Evolutionary conservation across 2,329 filamentous ascomycete genomes (phyloP).

Genomic region (Metarhizium sp.): DNA sequence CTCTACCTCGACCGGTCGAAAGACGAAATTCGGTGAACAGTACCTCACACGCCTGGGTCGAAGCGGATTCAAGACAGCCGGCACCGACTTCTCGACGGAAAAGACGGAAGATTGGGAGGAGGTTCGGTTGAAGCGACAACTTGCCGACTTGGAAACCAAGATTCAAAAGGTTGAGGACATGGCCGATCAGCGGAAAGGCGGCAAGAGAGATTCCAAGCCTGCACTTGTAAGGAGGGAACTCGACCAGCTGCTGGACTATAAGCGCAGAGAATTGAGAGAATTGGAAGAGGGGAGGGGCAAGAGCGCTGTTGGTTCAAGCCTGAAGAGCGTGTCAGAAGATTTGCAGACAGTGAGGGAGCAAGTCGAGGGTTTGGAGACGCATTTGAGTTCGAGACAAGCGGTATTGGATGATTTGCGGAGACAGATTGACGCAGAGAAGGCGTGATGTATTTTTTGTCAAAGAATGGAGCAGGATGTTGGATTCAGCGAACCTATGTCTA

Average conservation of each 20-base stretch:
- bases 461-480: not conserved
- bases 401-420: conserved; percentile 66
- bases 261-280: conserved; percentile 69
- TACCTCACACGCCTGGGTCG: conserved; percentile 88
- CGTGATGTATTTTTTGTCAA: not conserved
- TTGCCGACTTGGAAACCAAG: conserved; percentile 81
- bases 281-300: conserved; percentile 63
- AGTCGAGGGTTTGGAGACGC: conserved; percentile 78
- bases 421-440: conserved; percentile 82
- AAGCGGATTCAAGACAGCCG: conserved; percentile 67
- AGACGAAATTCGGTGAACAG: conserved; percentile 95
- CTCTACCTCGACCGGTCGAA: conserved; percentile 73
- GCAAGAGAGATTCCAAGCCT: conserved; percentile 68
- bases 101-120: conserved; percentile 97
- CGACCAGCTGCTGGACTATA: conserved; percentile 91
- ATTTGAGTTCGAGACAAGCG: conserved; percentile 67
- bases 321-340: conserved; percentile 77
- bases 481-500: not conserved
- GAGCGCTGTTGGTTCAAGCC: conserved; percentile 57
- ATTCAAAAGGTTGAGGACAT: conserved; percentile 72
- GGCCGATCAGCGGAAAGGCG: conserved; percentile 53
- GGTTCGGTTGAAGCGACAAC: conserved; percentile 85
- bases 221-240: conserved; percentile 89
- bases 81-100: conserved; percentile 81
- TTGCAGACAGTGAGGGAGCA: conserved; percentile 87